Conservation (phyloP, 2,329 filamentous ascomycete species). For the Clonostachys rosea region DNA sequence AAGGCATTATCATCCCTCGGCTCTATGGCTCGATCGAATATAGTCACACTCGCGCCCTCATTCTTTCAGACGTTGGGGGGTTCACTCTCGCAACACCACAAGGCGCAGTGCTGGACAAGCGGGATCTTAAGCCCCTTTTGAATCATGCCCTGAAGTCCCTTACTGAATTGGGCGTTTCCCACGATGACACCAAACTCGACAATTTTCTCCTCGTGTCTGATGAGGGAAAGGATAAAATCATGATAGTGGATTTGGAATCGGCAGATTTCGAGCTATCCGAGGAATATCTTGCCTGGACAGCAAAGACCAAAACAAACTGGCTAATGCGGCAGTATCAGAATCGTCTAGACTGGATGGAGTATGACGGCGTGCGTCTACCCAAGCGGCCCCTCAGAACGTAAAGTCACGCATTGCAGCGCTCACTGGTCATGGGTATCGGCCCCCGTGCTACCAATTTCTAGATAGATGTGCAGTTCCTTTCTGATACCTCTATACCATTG, state of each 20-base stretch:
- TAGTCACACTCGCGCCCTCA: slow-evolving; percentile 5
- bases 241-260: slow-evolving; percentile 5
- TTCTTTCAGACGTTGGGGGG: slow-evolving; percentile 6
- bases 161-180: background rate
- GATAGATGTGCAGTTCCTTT: too few relatives aligned
- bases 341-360: too few relatives aligned
- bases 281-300: too few relatives aligned
- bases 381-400: too few relatives aligned
- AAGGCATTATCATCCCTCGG: slow-evolving; percentile 6
- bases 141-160: slow-evolving; percentile 1
- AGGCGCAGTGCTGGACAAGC: background rate
- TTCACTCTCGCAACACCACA: slow-evolving; percentile 1
- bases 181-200: slow-evolving; percentile 6
- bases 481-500: too few relatives aligned
- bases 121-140: slow-evolving; percentile 1
- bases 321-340: too few relatives aligned
- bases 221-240: background rate
- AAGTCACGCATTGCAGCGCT: too few relatives aligned
- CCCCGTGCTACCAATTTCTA: too few relatives aligned
- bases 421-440: too few relatives aligned
- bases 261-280: background rate
- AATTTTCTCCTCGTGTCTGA: slow-evolving; percentile 7
- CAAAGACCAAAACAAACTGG: too few relatives aligned
- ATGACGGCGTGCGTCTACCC: too few relatives aligned
- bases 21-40: slow-evolving; percentile 6